Evolutionary conservation across 345 rosid species (phyloP), one percentile per base, ranked within the genome.

Genomic region (Pugionium dolabratum): DNA sequence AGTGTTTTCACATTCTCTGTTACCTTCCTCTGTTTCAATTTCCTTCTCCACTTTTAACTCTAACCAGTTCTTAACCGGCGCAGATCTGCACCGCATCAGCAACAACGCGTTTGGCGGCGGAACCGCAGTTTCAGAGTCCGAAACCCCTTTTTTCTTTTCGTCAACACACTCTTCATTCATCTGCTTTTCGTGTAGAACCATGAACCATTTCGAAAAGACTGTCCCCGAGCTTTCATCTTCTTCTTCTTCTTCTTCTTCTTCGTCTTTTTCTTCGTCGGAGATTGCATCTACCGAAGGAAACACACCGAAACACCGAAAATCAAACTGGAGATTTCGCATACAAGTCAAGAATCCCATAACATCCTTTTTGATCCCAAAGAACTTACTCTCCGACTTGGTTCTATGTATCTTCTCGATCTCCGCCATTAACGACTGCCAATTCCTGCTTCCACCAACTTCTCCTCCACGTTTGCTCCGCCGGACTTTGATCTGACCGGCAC

Each of bases 401-500:
- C 67, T 78, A 68, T 85, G 96, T 64, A 82, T 76, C 68, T 79
- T 73, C 69, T 84, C 89, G 1, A 84, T 82, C 79, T 84, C 89
- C 50, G 78, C 91, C 96, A 89, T 87, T 1, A 89, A 83, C 0
- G 90, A 80, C 75, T 86, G 89, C 96, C 88, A 88, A 58, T 77
- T 89, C 85, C 82, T 89, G 71, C 88, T 77, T 34, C 88, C 39
- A 32, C 77, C 67, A 2, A 29, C 36, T n/a, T 4, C 37, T 54
- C 34, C 73, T 48, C 58, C 58, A n/a, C 60, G 46, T 29, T 62
- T 67, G 58, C 84, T 83, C 10, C 84, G 85, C 64, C 84, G 72
- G n/a, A 89, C 90, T 80, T 86, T 93, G 83, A 93, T 87, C 86
- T 93, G 93, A 32, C 98, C 98, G 2, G 90, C 91, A 37, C 98